Conservation (phyloP, 78 protist species). For the Emiliania huxleyi region DNA sequence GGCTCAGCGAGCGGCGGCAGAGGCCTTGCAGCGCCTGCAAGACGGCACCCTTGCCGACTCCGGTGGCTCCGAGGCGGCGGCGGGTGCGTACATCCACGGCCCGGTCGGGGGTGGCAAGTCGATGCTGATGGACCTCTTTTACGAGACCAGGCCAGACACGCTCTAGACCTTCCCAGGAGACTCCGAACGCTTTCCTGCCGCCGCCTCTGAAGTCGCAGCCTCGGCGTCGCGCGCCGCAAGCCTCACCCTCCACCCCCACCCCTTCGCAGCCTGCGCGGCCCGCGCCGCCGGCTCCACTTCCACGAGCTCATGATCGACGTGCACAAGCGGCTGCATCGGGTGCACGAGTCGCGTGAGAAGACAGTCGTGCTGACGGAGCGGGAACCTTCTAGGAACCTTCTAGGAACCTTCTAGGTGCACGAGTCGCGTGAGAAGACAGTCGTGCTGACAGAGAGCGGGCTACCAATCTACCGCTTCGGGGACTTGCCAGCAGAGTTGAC, state of each 20-base stretch:
- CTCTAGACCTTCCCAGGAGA: too few relatives aligned
- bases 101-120: constrained; percentile 91
- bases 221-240: too few relatives aligned
- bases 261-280: too few relatives aligned
- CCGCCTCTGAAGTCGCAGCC: too few relatives aligned
- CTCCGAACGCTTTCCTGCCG: too few relatives aligned
- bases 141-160: neutral
- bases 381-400: too few relatives aligned
- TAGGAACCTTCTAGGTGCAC: too few relatives aligned
- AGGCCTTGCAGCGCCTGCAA: neutral
- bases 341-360: neutral
- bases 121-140: constrained; percentile 30
- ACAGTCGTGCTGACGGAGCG: neutral
- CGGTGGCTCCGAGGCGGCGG: neutral
- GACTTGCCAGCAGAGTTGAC: too few relatives aligned
- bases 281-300: neutral
- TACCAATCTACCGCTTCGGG: neutral
- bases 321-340: neutral
- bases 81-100: constrained; percentile 80
- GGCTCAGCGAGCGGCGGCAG: neutral
- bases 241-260: too few relatives aligned
- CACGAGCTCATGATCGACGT: neutral
- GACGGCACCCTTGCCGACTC: neutral
- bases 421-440: neutral
- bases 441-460: neutral